Evolutionary conservation across 176 grass and related monocot species (phyloP).

Genomic region (Aegilops umbellulata): DNA sequence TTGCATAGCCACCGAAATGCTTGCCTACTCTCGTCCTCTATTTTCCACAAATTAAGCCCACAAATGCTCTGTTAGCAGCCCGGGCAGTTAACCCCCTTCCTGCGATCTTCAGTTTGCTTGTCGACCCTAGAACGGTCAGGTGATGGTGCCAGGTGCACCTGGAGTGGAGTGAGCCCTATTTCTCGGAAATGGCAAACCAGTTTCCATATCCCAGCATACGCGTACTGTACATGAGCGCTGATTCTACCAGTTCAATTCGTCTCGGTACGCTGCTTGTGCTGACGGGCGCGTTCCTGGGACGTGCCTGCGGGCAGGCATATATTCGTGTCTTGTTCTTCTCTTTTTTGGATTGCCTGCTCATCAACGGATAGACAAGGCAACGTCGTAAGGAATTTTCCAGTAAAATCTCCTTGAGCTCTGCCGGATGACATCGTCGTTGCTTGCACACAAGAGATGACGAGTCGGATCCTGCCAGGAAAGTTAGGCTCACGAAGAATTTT

Average conservation of each 20-base stretch:
- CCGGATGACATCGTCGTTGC: background rate
- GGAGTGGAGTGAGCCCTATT: background rate
- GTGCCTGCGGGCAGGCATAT: background rate
- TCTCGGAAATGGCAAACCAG: background rate
- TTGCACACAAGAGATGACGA: constrained; percentile 3
- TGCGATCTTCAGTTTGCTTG: background rate
- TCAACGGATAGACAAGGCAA: background rate
- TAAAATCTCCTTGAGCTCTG: background rate
- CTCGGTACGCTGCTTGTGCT: background rate
- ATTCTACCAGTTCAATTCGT: background rate
- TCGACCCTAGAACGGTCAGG: background rate
- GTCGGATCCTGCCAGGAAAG: background rate
- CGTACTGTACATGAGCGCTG: background rate
- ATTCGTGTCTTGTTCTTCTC: no score
- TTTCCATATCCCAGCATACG: background rate
- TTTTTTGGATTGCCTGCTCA: background rate
- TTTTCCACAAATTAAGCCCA: background rate
- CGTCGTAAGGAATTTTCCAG: background rate
- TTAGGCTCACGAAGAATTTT: constrained; percentile 26
- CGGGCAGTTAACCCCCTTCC: background rate
- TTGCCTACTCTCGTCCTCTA: background rate
- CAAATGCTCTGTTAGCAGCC: background rate
- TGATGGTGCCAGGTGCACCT: background rate
- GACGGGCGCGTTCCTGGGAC: background rate
- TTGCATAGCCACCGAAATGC: background rate